These are phyloP conservation scores for Naganishia antarctica DNA, from an alignment of 768 basidiomycete species.

Conservation along the genomic window DNA sequence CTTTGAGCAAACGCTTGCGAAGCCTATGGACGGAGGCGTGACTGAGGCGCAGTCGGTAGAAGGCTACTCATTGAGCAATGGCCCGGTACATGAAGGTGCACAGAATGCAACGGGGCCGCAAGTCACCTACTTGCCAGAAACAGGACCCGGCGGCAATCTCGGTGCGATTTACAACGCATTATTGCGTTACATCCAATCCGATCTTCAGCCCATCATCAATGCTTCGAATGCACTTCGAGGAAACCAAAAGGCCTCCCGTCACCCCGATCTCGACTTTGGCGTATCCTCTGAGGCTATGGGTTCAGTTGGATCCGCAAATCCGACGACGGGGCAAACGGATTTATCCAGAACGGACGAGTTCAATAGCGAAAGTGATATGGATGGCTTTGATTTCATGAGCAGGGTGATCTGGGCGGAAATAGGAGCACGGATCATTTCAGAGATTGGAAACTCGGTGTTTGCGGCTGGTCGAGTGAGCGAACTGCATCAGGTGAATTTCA, in stretches of 20 bases:
- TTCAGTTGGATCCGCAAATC: conserved; percentile 1
- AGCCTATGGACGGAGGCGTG: conserved; percentile 27
- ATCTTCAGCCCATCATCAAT: conserved; percentile 69
- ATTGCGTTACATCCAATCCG: conserved; percentile 48
- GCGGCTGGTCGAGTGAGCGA: conserved; percentile 87
- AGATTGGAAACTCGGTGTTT: conserved; percentile 76
- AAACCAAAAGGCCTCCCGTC: conserved; percentile 43
- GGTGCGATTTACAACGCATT: conserved; percentile 14
- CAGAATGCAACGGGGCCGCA: background rate
- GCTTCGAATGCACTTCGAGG: conserved; percentile 61
- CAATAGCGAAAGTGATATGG: conserved; percentile 28
- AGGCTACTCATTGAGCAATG: background rate
- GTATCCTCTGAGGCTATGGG: background rate
- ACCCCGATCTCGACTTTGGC: background rate
- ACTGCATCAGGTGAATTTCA: conserved; percentile 67
- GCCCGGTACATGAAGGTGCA: no score
- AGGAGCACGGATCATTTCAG: conserved; percentile 71
- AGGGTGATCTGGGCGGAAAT: conserved; percentile 87
- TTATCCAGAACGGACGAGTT: background rate
- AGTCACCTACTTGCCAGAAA: background rate
- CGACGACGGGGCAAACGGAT: conserved; percentile 49
- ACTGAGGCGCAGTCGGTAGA: background rate
- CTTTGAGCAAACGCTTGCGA: conserved; percentile 15
- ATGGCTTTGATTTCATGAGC: conserved; percentile 75
- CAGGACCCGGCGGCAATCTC: conserved; percentile 4